phyloP scores from a whole-genome alignment of 257 asterid species.

The Hygrophila difformis region DNA sequence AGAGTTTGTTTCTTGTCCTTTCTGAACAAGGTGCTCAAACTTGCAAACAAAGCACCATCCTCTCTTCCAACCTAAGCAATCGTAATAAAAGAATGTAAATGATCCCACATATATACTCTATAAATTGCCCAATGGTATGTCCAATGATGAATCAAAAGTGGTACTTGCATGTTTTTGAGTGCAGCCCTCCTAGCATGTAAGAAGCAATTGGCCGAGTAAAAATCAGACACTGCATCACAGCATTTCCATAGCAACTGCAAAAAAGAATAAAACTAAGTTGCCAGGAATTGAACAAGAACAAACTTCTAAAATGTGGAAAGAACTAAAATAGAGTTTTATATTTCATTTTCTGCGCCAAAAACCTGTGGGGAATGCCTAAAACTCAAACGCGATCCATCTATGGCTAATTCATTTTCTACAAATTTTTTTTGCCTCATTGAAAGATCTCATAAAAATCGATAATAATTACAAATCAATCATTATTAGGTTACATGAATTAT shows the following conservation, averaged over 20 bases:
- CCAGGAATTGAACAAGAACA: conserved; percentile 6
- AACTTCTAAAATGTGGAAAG: background rate
- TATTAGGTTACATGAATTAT: too few relatives aligned
- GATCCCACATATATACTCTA: too few relatives aligned
- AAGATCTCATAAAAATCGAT: too few relatives aligned
- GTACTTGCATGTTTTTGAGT: conserved; percentile 47
- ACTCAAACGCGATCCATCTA: too few relatives aligned
- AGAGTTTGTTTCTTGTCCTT: conserved; percentile 30
- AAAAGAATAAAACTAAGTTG: background rate
- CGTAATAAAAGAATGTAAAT: conserved; percentile 8
- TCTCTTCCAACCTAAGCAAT: conserved; percentile 35
- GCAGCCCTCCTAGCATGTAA: conserved; percentile 47
- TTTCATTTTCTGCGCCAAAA: too few relatives aligned
- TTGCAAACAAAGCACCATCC: conserved; percentile 48
- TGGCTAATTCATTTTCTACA: too few relatives aligned
- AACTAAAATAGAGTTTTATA: too few relatives aligned
- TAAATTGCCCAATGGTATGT: too few relatives aligned
- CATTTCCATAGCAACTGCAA: conserved; percentile 65
- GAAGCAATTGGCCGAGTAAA: conserved; percentile 50
- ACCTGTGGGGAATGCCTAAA: too few relatives aligned
- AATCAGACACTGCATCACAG: conserved; percentile 56
- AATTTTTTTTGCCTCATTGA: too few relatives aligned
- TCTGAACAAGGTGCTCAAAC: conserved; percentile 38
- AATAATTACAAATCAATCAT: too few relatives aligned
- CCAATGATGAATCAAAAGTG: too few relatives aligned